These are phyloP conservation scores for Ophiocordyceps camponoti-saundersi DNA, from an alignment of 2,329 filamentous ascomycete species.

Conservation along the genomic window DNA sequence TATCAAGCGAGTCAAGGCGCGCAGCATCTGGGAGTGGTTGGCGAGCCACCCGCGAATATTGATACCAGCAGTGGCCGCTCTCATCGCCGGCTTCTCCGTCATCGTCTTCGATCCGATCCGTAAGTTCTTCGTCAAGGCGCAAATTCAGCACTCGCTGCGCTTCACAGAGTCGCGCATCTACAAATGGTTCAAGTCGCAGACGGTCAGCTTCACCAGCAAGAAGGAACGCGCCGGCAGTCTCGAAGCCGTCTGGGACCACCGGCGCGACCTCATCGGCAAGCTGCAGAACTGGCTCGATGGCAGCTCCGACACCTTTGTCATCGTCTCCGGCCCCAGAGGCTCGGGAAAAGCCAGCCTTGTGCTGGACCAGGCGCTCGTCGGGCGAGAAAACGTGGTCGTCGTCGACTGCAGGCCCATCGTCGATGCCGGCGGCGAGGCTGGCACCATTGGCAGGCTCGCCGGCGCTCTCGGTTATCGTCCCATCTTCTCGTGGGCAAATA, in stretches of 20 bases:
- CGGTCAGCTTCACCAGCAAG: slow-evolving; percentile 42
- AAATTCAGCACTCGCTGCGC: slow-evolving; percentile 64
- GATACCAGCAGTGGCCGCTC: slow-evolving; percentile 63
- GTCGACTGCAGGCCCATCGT: slow-evolving; percentile 90
- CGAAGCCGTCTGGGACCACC: slow-evolving; percentile 73
- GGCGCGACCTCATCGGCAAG: slow-evolving; percentile 65
- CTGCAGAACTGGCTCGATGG: slow-evolving; percentile 77
- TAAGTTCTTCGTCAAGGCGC: slow-evolving; percentile 78
- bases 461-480: slow-evolving; percentile 76
- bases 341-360: slow-evolving; percentile 84
- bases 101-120: slow-evolving; percentile 87
- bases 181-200: slow-evolving; percentile 54
- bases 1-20: slow-evolving; percentile 57
- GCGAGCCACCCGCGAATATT: slow-evolving; percentile 74
- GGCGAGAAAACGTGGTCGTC: slow-evolving; percentile 59
- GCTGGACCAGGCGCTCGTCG: slow-evolving; percentile 64
- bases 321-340: slow-evolving; percentile 80
- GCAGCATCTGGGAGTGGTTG: slow-evolving; percentile 78
- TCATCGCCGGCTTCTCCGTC: slow-evolving; percentile 70
- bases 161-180: slow-evolving; percentile 57
- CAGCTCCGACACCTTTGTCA: slow-evolving; percentile 79
- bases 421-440: slow-evolving; percentile 74
- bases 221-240: slow-evolving; percentile 51
- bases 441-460: slow-evolving; percentile 70
- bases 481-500: slow-evolving; percentile 94